Evolutionary conservation across 257 asterid genomes (phyloP).

Genomic region (Knoxia roxburghii): DNA sequence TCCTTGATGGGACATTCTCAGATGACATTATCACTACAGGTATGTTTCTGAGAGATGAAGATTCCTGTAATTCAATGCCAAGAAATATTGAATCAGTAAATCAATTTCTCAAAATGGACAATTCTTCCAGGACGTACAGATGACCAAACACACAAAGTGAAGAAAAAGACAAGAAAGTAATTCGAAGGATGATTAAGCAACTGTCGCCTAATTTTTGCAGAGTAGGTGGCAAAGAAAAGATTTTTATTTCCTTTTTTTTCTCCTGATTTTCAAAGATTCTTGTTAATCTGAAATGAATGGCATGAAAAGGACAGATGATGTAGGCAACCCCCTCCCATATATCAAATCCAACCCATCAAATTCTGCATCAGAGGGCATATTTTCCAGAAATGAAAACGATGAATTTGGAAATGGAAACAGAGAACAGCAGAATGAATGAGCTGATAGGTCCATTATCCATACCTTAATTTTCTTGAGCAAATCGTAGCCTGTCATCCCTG

Average conservation of each 20-base stretch:
- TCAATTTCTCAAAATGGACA: background rate
- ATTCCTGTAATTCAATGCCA: constrained; percentile 47
- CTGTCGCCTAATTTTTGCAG: constrained; percentile 22
- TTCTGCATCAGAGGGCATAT: background rate
- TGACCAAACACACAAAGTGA: constrained; percentile 9
- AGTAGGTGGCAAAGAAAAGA: constrained; percentile 42
- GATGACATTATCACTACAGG: constrained; percentile 99
- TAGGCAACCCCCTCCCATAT: constrained; percentile 15
- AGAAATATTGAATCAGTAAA: constrained; percentile 4
- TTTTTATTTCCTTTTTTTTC: no score
- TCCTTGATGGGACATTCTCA: constrained; percentile 94
- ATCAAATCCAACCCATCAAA: constrained; percentile 22
- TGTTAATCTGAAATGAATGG: constrained; percentile 39
- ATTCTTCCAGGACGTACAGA: background rate
- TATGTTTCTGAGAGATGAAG: constrained; percentile 67
- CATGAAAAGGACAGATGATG: constrained; percentile 28
- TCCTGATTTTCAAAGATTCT: constrained; percentile 28
- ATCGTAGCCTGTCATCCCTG: constrained; percentile 51
- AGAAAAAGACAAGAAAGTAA: background rate
- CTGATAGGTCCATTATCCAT: constrained; percentile 1
- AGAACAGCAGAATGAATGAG: background rate
- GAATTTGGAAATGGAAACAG: constrained; percentile 10
- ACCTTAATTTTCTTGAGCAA: constrained; percentile 48
- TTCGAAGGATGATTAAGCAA: background rate
- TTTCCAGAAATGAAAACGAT: constrained; percentile 23